Evolutionary conservation across 441 rosid species (phyloP).

Genomic region (Pelargonium australe): DNA sequence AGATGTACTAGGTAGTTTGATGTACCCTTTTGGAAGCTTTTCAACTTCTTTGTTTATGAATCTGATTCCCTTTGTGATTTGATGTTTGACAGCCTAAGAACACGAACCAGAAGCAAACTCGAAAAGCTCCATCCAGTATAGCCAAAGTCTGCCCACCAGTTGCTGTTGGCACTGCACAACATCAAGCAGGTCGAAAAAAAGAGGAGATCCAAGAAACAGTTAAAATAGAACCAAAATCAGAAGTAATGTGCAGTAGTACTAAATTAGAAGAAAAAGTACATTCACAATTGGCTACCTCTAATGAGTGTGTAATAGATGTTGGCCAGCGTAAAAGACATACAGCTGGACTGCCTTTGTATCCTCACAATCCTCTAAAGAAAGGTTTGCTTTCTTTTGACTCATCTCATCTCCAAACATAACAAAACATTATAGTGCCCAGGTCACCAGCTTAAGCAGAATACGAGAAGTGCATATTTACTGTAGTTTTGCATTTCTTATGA

Average conservation of each 20-base stretch:
- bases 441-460: background rate
- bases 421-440: background rate
- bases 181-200: slow-evolving; percentile 24
- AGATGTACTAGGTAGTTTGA: slow-evolving; percentile 3
- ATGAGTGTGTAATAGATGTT: slow-evolving; percentile 16
- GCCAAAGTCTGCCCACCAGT: slow-evolving; percentile 35
- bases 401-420: background rate
- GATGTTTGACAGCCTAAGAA: slow-evolving; percentile 34
- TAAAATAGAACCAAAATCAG: slow-evolving; percentile 18
- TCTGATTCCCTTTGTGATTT: slow-evolving; percentile 11
- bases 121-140: slow-evolving; percentile 26
- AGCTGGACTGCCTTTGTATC: slow-evolving; percentile 20
- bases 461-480: background rate
- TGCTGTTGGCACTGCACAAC: slow-evolving; percentile 21
- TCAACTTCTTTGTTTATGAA: slow-evolving; percentile 1
- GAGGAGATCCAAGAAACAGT: slow-evolving; percentile 20
- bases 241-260: slow-evolving; percentile 15
- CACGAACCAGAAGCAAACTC: slow-evolving; percentile 27
- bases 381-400: slow-evolving; percentile 25
- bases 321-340: slow-evolving; percentile 22
- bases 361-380: slow-evolving; percentile 24
- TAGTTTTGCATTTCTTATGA: background rate
- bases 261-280: slow-evolving; percentile 23
- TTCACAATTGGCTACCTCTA: slow-evolving; percentile 15
- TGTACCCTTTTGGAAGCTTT: slow-evolving; percentile 2